A percentile compares a stretch with the other conserved stretches of the same genome.
These are phyloP conservation scores for Priceomyces carsonii DNA, from an alignment of 805 yeast genomes.

Conservation along the genomic window DNA sequence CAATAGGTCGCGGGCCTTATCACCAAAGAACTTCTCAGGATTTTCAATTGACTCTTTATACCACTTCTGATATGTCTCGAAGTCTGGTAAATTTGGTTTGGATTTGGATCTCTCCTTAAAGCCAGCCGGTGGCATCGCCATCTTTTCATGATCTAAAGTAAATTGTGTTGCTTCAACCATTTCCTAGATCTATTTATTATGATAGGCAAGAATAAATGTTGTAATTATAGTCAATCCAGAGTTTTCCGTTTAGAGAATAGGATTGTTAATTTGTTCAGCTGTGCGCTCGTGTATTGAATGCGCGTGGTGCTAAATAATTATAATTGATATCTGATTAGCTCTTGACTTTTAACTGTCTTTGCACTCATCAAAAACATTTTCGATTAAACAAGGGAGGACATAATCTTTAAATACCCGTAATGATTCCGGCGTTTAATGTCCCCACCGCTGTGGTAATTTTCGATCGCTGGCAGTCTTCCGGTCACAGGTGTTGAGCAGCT, in stretches of 20 bases:
- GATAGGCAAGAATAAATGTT: no score
- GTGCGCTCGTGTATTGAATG: no score
- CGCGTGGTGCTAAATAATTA: no score
- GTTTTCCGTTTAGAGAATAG: no score
- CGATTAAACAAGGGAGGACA: no score
- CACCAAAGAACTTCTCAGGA: constrained; percentile 57
- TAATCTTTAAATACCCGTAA: no score
- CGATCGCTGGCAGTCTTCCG: background rate
- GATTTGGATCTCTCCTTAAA: constrained; percentile 46
- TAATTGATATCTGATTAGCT: no score
- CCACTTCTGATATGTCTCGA: constrained; percentile 50
- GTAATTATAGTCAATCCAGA: no score
- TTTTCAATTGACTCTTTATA: constrained; percentile 58
- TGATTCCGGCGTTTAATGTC: constrained; percentile 1
- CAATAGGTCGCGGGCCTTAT: constrained; percentile 49
- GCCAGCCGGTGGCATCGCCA: constrained; percentile 36
- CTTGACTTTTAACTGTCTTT: no score
- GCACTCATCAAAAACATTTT: no score
- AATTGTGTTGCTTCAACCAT: constrained; percentile 10
- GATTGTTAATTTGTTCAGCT: no score
- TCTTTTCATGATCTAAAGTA: constrained; percentile 35
- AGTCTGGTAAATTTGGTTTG: constrained; percentile 47
- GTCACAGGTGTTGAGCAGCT: constrained; percentile 1
- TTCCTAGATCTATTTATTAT: no score
- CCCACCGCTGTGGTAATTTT: background rate